Base-by-base conservation (phyloP, 2,329 filamentous ascomycete species). In the Mollisiaceae sp. region DNA sequence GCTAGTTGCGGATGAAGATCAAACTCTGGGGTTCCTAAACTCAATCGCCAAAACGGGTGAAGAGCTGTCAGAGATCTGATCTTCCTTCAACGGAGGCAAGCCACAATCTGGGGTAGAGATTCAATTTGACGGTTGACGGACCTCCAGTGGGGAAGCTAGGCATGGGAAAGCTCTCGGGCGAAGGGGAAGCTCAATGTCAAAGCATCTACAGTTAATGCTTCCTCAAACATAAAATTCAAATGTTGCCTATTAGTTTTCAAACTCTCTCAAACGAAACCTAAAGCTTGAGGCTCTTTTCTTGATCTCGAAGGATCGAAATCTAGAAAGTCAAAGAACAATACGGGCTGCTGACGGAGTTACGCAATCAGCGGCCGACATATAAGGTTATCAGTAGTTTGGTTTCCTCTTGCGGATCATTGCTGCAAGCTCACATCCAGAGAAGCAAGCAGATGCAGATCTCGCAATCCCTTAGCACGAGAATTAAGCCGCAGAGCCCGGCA, bases 91-190 rank as follows among this genome's bases (percentile, higher is more conserved):
- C 12, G 22, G 2, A 14, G 12, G 50, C 24, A 54, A 54, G 50
- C 50, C 50, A 54, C 50, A 35, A 54, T 32, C 50, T 54, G 50
- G 50, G 50, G 50, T 32, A 54, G 24, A 35, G 22, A 18, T 32
- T 4, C 11, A 24, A 54, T 54, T 27, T 35, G 9, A 54, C 18
- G 3, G n/a, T n/a, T 50, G 45, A n/a, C 45, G 45, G 20, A 22
- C 41, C 41, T 43, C 41, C 41, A 43, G 41, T 43, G 41, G 41
- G 41, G 41, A 43, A 43, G n/a, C 12, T 18, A 18, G 12, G 15
- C 11, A 18, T 18, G 14, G 6, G n/a, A 18, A 43, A 2, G 8
- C n/a, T 15, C 15, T n/a, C 38, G 38, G 41, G n/a, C n/a, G 12
- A n/a, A 43, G 15, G 15, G 41, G 41, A 18, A 6, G 14, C 6